Base-by-base conservation (phyloP, 2,329 filamentous ascomycete species). In the Microsporum ferrugineum region DNA sequence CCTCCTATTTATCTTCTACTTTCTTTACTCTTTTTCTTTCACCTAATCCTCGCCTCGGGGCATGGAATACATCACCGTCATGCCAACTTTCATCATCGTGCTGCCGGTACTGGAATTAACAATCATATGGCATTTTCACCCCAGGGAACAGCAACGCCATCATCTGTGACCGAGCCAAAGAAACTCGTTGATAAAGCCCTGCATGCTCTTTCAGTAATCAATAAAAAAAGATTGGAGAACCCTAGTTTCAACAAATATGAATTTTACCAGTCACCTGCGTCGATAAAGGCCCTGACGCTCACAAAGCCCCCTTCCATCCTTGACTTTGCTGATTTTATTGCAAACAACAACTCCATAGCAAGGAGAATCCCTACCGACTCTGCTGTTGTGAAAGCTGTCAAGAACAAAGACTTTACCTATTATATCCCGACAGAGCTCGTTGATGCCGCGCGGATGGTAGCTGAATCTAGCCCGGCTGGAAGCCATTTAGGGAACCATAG, bases 361-460 rank as follows among this genome's bases (percentile, higher is more conserved):
- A 17, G 6, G 17, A 49, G 45, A 49, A 27, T 0, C 4, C 8
- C 17, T 27, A 31, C 17, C 7, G 12, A 49, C 27, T 49, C 45
- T 12, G 45, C 23, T 17, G 45, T 29, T 56, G n/a, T 5, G n/a
- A 39, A 56, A 3, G 31, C 34, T 56, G 51, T 36, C 31, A 39
- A 56, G n/a, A 36, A 34, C 31, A 56, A 56, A 12, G 51, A 56
- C 5, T 56, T 36, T n/a, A 27, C 38, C 7, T 65, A 65, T 49
- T 31, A 36, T 14, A 60, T 65, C 27, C 51, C 64, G 1, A 38
- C 27, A 5, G 60, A 62, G n/a, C 33, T 65, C 6, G 62, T 53
- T 47, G 57, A 61, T 33, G 64, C 60, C 17, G 62, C 64, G n/a
- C 60, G 62, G 12, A 57, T 65, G 14, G 43, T 65, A 29, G 62